These are phyloP conservation scores for Hanseniaspora vineae DNA, from an alignment of 805 yeast species.

Conservation along the genomic window DNA sequence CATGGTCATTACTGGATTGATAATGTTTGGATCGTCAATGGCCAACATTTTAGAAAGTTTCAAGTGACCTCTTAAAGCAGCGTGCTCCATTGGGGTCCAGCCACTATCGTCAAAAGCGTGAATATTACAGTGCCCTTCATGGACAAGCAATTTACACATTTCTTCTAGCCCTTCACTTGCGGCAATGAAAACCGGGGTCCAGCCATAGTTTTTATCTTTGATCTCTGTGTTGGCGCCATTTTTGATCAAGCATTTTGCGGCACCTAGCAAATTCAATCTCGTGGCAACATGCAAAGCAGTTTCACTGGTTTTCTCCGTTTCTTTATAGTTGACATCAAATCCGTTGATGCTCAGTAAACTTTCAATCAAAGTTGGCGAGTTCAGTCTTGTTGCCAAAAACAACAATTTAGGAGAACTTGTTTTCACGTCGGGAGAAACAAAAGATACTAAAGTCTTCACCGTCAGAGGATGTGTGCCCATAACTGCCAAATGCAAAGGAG, in stretches of 20 bases:
- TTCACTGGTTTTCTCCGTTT: conserved; percentile 40
- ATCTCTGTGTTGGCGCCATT: conserved; percentile 63
- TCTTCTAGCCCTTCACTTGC: conserved; percentile 69
- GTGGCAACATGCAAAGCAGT: conserved; percentile 77
- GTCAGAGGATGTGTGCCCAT: conserved; percentile 76
- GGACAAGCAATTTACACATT: conserved; percentile 42
- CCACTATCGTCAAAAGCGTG: conserved; percentile 68
- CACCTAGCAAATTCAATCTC: conserved; percentile 40
- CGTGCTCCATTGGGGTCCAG: conserved; percentile 98
- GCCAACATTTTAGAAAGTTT: conserved; percentile 49
- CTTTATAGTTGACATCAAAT: conserved; percentile 51
- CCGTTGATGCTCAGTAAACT: conserved; percentile 42
- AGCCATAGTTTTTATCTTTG: conserved; percentile 68
- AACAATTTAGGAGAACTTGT: conserved; percentile 45
- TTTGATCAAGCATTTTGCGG: conserved; percentile 42
- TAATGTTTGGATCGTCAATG: conserved; percentile 12
- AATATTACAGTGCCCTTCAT: conserved; percentile 35
- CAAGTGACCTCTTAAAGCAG: conserved; percentile 78
- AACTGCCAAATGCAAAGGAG: conserved; percentile 77
- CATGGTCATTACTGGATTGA: conserved; percentile 11
- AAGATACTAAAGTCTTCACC: conserved; percentile 41
- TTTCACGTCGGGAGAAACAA: conserved; percentile 25
- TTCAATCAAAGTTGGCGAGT: conserved; percentile 42
- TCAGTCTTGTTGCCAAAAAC: conserved; percentile 46
- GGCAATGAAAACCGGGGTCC: conserved; percentile 90